phyloP scores from a whole-genome alignment of 257 asterid species.

The Solanum commersonii region DNA sequence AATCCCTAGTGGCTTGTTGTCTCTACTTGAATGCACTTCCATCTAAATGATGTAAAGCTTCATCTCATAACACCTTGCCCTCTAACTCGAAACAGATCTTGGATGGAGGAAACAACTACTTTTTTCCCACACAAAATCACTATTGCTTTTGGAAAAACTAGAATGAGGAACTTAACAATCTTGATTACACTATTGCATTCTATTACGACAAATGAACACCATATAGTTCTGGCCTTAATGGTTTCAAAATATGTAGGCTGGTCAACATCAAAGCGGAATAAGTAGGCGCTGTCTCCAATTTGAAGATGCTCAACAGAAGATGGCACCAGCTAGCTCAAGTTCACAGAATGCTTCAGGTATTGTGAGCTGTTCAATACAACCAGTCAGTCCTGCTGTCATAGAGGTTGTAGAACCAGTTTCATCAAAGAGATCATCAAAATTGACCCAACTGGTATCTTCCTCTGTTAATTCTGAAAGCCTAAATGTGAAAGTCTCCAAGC shows the following conservation, averaged over 20 bases:
- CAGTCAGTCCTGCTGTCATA: conserved; percentile 10
- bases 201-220: neutral
- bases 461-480: conserved; percentile 21
- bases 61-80: neutral
- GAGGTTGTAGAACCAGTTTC: conserved; percentile 22
- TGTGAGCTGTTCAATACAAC: conserved; percentile 3
- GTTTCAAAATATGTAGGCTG: conserved; percentile 31
- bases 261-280: conserved; percentile 32
- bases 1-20: neutral
- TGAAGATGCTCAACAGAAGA: conserved; percentile 36
- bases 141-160: neutral
- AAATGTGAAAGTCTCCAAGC: conserved; percentile 32
- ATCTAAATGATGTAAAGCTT: neutral
- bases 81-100: neutral
- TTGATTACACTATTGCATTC: neutral
- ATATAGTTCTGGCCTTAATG: conserved; percentile 1
- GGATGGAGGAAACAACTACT: neutral
- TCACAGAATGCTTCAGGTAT: conserved; percentile 15
- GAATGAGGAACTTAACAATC: neutral
- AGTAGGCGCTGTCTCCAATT: conserved; percentile 59
- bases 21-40: neutral
- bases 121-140: neutral
- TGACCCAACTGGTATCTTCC: conserved; percentile 16
- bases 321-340: conserved; percentile 6
- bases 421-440: conserved; percentile 18